These are phyloP conservation scores for Psilocybe subaeruginosa DNA, from an alignment of 768 basidiomycete species.

Conservation along the genomic window DNA sequence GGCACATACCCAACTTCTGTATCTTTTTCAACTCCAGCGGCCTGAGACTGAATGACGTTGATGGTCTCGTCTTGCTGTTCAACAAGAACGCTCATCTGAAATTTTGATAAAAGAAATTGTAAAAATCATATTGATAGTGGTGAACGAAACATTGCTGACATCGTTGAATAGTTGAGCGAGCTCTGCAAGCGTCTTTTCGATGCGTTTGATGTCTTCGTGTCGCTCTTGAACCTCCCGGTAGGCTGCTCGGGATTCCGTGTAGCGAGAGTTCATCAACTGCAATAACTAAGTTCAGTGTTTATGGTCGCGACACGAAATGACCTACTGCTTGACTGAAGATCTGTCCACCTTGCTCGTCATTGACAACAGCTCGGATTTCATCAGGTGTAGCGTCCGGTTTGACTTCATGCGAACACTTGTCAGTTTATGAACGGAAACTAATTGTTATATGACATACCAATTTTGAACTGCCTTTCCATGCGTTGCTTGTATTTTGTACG, in stretches of 20 bases:
- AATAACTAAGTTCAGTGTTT: conserved; percentile 10
- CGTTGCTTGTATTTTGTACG: conserved; percentile 79
- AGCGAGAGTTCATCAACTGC: conserved; percentile 89
- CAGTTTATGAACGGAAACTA: not conserved
- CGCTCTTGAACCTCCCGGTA: conserved; percentile 98
- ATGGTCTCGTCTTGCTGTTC: conserved; percentile 94
- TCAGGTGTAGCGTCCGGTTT: conserved; percentile 93
- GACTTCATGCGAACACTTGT: conserved; percentile 44
- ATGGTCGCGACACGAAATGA: conserved; percentile 6
- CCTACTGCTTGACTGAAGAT: conserved; percentile 88
- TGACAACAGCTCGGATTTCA: conserved; percentile 85
- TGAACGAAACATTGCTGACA: conserved; percentile 43
- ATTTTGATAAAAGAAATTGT: conserved; percentile 24
- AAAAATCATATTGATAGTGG: not conserved
- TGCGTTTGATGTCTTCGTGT: conserved; percentile 94
- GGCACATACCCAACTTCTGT: conserved; percentile 77
- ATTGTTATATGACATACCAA: conserved; percentile 51
- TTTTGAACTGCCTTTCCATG: conserved; percentile 86
- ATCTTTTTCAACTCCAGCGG: conserved; percentile 76
- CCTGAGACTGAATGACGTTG: conserved; percentile 79
- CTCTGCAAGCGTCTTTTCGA: conserved; percentile 91
- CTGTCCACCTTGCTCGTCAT: conserved; percentile 80
- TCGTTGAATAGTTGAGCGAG: conserved; percentile 97
- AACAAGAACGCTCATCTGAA: conserved; percentile 90
- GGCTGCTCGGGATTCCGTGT: conserved; percentile 85